Conservation (phyloP, 2,329 filamentous ascomycete genomes). For the Elsinoe australis region DNA sequence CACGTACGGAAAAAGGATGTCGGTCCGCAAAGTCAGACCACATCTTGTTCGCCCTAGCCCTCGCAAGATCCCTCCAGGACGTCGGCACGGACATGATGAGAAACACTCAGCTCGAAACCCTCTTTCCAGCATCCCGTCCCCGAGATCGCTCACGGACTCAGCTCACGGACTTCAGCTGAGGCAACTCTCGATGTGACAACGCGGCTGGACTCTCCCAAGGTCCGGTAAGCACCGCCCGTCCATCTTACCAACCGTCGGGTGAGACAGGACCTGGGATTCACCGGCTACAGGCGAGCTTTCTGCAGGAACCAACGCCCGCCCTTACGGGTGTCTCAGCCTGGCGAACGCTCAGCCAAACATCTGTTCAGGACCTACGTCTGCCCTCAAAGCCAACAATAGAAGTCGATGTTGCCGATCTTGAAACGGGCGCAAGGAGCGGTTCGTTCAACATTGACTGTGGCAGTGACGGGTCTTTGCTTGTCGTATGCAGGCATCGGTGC, state of each 20-base stretch:
- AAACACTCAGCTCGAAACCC: neutral
- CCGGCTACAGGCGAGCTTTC: no score
- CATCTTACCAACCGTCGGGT: neutral
- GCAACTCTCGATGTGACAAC: neutral
- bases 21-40: no score
- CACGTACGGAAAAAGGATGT: no score
- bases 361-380: conserved; percentile 2
- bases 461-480: no score
- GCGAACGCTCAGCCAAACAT: conserved; percentile 12
- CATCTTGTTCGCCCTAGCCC: no score
- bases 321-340: conserved; percentile 8
- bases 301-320: neutral
- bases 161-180: conserved; percentile 1
- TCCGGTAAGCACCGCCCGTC: conserved; percentile 9
- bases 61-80: no score
- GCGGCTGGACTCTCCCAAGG: neutral
- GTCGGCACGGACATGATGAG: no score
- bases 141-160: neutral
- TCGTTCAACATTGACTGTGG: no score
- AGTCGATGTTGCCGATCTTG: no score
- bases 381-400: no score
- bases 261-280: conserved; percentile 1
- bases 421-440: no score
- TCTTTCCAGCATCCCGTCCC: neutral
- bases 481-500: no score